phyloP scores from a whole-genome alignment of 306 rosid genomes.

The Gynostemma pentaphyllum region DNA sequence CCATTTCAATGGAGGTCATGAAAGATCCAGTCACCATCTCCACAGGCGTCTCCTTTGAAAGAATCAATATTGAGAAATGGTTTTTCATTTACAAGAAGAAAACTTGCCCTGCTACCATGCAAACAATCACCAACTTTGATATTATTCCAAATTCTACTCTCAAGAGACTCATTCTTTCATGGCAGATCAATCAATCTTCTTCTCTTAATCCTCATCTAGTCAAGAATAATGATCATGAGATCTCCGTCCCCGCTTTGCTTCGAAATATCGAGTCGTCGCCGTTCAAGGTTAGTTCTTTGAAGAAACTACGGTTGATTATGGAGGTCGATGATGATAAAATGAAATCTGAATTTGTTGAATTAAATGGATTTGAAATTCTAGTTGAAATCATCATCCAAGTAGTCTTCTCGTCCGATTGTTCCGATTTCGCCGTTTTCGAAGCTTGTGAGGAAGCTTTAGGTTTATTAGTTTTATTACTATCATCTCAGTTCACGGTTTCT shows the following conservation, averaged over 20 bases:
- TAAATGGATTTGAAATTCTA: slow-evolving; percentile 22
- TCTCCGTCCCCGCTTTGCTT: slow-evolving; percentile 21
- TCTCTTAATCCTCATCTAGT: neutral
- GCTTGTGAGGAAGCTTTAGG: slow-evolving; percentile 47
- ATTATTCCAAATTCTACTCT: slow-evolving; percentile 39
- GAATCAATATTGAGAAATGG: slow-evolving; percentile 38
- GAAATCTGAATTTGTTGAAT: slow-evolving; percentile 14
- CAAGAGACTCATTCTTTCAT: slow-evolving; percentile 35
- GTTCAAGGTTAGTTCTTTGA: slow-evolving; percentile 34
- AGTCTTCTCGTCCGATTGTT: slow-evolving; percentile 5
- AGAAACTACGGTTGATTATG: slow-evolving; percentile 27
- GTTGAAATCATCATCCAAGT: slow-evolving; percentile 20
- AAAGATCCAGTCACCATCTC: slow-evolving; percentile 34
- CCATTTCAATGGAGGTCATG: slow-evolving; percentile 45
- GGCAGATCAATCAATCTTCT: slow-evolving; percentile 11
- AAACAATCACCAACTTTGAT: slow-evolving; percentile 14
- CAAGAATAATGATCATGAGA: slow-evolving; percentile 17
- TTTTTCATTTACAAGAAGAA: slow-evolving; percentile 41
- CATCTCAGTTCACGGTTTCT: slow-evolving; percentile 19
- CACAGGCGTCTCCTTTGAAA: slow-evolving; percentile 40
- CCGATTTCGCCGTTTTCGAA: slow-evolving; percentile 23
- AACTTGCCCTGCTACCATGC: slow-evolving; percentile 49
- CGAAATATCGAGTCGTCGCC: slow-evolving; percentile 28
- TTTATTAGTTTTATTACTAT: neutral
- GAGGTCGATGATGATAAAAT: slow-evolving; percentile 1